Conservation (phyloP, 768 basidiomycete genomes). For the Rhodocollybia butyracea region DNA sequence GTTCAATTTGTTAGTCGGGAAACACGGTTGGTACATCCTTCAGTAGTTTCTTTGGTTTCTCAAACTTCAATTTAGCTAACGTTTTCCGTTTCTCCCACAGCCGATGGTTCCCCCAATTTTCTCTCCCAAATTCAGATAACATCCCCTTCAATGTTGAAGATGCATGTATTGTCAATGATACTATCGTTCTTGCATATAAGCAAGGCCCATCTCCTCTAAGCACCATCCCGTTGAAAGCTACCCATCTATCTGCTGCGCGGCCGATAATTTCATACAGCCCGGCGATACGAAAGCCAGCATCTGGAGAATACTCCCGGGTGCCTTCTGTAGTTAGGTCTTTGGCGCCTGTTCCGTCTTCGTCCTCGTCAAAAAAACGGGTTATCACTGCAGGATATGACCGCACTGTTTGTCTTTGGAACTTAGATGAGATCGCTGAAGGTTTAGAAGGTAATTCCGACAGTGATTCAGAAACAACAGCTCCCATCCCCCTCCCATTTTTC, state of each 20-base stretch:
- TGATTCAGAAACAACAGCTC: not conserved
- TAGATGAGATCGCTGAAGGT: not conserved
- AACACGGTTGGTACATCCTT: not conserved
- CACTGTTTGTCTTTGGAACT: not conserved
- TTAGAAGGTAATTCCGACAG: not conserved
- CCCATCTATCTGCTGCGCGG: not conserved
- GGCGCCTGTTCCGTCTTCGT: not conserved
- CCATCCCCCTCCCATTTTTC: not conserved
- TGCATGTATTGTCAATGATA: not conserved
- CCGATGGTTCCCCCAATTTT: not conserved
- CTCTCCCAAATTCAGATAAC: not conserved
- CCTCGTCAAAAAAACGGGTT: not conserved
- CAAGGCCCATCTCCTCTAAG: not conserved
- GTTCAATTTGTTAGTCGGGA: not conserved
- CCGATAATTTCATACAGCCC: not conserved
- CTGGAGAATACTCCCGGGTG: no score
- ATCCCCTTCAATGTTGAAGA: not conserved
- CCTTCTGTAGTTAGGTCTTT: not conserved
- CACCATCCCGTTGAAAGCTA: not conserved
- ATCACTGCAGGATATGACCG: not conserved
- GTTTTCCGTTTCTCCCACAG: not conserved
- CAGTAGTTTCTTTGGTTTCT: not conserved
- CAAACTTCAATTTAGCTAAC: no score
- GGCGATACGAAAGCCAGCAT: no score
- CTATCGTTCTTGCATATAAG: not conserved